phyloP scores from a whole-genome alignment of 805 yeast species.

The Limtongozyma cylindracea region DNA sequence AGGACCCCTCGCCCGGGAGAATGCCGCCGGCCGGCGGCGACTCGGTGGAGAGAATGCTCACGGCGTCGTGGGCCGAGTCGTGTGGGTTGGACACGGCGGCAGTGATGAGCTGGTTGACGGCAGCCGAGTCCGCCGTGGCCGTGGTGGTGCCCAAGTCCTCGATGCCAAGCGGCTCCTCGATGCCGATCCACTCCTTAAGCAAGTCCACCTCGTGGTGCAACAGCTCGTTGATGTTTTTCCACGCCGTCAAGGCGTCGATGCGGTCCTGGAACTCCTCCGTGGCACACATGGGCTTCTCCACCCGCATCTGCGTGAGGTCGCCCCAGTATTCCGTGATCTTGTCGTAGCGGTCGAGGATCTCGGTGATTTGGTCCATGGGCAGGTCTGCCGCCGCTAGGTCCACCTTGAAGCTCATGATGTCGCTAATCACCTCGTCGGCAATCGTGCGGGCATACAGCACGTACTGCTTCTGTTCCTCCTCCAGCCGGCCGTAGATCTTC shows the following conservation, averaged over 20 bases:
- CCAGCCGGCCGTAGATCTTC: slow-evolving; percentile 53
- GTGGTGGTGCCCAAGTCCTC: no score
- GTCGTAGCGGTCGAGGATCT: slow-evolving; percentile 32
- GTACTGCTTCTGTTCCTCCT: slow-evolving; percentile 51
- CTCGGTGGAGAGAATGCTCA: no score
- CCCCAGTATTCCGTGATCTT: slow-evolving; percentile 59
- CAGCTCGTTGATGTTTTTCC: slow-evolving; percentile 56
- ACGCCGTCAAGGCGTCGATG: slow-evolving; percentile 58
- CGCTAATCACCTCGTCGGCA: slow-evolving; percentile 50
- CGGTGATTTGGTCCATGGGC: slow-evolving; percentile 21
- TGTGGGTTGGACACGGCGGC: no score
- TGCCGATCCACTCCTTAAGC: slow-evolving; percentile 63
- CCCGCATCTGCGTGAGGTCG: slow-evolving; percentile 49
- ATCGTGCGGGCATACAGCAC: slow-evolving; percentile 43
- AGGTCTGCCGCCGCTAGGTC: slow-evolving; percentile 12
- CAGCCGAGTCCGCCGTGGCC: no score
- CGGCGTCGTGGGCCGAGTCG: no score
- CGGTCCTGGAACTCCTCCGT: slow-evolving; percentile 35
- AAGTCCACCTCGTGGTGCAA: slow-evolving; percentile 34
- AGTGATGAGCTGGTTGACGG: no score
- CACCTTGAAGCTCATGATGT: slow-evolving; percentile 37
- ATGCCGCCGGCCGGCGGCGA: no score
- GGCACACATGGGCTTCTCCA: slow-evolving; percentile 50
- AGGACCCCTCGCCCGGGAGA: slow-evolving; percentile 8
- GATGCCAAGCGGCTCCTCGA: slow-evolving; percentile 46